Percentiles rank a stretch among this genome's conserved stretches.
These are phyloP conservation scores for Eucalyptus grandis DNA, from an alignment of 345 rosid species.

Conservation along the genomic window DNA sequence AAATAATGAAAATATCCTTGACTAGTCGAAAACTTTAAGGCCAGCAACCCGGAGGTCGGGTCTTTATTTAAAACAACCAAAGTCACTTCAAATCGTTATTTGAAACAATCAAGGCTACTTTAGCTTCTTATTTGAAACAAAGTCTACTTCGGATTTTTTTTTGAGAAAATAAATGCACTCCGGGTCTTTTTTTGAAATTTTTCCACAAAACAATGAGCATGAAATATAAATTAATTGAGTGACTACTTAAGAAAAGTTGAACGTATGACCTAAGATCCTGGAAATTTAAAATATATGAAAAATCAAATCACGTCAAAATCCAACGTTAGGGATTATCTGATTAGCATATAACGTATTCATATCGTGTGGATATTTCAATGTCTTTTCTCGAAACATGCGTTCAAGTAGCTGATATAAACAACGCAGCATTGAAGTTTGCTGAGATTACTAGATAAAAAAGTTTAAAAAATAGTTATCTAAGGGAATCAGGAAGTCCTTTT, in stretches of 20 bases:
- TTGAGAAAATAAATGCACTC: too few species aligned
- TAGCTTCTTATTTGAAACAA: too few species aligned
- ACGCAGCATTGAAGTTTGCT: background rate
- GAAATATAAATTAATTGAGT: background rate
- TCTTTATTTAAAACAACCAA: too few species aligned
- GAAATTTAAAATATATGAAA: background rate
- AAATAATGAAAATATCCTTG: too few species aligned
- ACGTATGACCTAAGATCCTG: background rate
- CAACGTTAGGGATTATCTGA: background rate
- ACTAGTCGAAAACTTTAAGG: too few species aligned
- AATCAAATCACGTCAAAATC: background rate
- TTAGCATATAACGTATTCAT: background rate
- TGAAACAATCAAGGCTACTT: too few species aligned
- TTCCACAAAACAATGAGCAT: background rate
- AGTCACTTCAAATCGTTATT: too few species aligned
- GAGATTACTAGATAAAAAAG: background rate
- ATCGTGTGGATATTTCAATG: background rate
- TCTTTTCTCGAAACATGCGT: background rate
- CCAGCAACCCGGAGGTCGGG: rapidly evolving
- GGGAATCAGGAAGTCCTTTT: background rate
- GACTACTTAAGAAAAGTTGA: background rate
- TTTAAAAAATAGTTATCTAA: background rate
- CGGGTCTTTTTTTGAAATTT: too few species aligned
- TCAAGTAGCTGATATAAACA: background rate
- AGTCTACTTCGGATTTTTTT: too few species aligned